Evolutionary conservation across 257 asterid genomes (phyloP), one percentile per base, ranked within the genome.

Genomic region (Przewalskia tangutica): DNA sequence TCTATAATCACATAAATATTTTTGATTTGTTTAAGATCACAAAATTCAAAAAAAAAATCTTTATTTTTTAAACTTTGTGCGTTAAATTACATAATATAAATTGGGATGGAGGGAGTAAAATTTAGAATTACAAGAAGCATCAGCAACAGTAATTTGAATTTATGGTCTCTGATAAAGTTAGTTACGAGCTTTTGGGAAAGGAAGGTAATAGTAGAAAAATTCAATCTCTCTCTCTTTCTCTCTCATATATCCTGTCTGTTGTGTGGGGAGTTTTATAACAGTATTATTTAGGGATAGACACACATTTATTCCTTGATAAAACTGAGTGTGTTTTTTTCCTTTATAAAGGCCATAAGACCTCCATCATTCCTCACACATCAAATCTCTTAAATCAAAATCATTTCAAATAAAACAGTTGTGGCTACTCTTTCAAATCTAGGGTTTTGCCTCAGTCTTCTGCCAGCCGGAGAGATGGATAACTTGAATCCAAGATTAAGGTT

Each of bases 231-330:
- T 56, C 63, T 56, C 27, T 56, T 8, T 56, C 63, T 48, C 51
- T 46, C 51, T 46, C 51, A 46, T 46, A 46, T 46, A 46, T 46
- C 51, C 11, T 46, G 51, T 46, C 51, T 46, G 51, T 46, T 46
- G 51, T 46, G 32, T 27, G 32, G 32, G 32, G 32, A 27, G 32
- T 27, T 27, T 27, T 27, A 27, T 27, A 27, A 27, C 32, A 27
- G 51, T 60, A 60, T 66, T 66, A 66, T 36, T 36, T 66, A 23
- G 79, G 75, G 77, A 77, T 46, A 88, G 87, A 87, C 82, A 88
- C 88, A 88, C 86, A 91, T 83, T 88, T 93, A 91, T 91, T 91
- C 80, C 85, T 68, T 79, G 90, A 83, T 81, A 89, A 84, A 81
- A 84, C 86, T 89, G n/a, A n/a, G 82, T 87, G 85, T 77, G 88